These are phyloP conservation scores for Geopyxis carbonaria DNA, from an alignment of 495 filamentous ascomycete species.

Conservation along the genomic window DNA sequence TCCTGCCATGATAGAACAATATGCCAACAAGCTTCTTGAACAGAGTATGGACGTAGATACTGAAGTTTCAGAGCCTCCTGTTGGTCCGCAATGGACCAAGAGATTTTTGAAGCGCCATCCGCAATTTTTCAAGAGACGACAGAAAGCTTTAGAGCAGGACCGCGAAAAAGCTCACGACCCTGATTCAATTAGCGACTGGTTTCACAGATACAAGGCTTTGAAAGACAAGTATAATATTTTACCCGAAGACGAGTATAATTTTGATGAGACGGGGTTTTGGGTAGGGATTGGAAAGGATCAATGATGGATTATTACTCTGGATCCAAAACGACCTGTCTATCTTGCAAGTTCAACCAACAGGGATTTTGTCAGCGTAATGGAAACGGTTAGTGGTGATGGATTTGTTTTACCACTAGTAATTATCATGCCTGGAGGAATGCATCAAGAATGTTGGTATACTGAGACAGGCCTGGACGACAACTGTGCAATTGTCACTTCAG, in stretches of 20 bases:
- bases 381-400: conserved; percentile 8
- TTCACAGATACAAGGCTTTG: conserved; percentile 5
- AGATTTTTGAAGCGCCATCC: conserved; percentile 16
- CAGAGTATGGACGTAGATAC: neutral
- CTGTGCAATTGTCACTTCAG: conserved; percentile 3
- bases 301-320: conserved; percentile 17
- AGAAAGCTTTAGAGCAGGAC: neutral
- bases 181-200: conserved; percentile 11
- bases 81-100: conserved; percentile 7
- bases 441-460: neutral
- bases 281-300: conserved; percentile 18
- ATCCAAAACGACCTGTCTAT: conserved; percentile 3
- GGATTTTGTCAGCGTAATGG: conserved; percentile 9
- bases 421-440: conserved; percentile 2
- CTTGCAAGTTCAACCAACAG: conserved; percentile 1
- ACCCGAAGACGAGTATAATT: conserved; percentile 16
- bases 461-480: neutral
- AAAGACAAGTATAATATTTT: conserved; percentile 6
- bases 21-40: conserved; percentile 11
- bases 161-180: conserved; percentile 7
- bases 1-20: conserved; percentile 5
- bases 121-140: conserved; percentile 9
- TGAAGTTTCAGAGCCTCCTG: neutral
- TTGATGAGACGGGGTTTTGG: conserved; percentile 20
- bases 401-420: conserved; percentile 8